phyloP scores from a whole-genome alignment of 2,329 filamentous ascomycete genomes.

The Aspergillus caelatus region DNA sequence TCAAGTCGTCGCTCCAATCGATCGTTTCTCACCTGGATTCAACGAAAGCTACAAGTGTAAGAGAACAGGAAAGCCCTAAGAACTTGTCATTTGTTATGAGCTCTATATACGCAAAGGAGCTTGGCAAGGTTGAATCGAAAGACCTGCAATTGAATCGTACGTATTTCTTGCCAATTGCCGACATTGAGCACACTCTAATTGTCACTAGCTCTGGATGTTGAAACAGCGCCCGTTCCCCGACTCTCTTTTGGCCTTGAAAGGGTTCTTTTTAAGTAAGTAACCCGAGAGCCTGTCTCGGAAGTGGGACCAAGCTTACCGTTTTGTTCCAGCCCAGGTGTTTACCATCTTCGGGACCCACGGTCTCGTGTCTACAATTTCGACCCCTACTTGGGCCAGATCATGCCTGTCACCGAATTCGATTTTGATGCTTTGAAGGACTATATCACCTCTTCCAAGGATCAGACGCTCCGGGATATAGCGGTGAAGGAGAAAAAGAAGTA shows the following conservation, averaged over 20 bases:
- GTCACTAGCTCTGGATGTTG: constrained; percentile 39
- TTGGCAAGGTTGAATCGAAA: constrained; percentile 1
- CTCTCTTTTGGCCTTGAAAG: constrained; percentile 78
- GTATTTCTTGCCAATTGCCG: constrained; percentile 1
- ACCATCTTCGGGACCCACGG: constrained; percentile 84
- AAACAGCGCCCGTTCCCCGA: constrained; percentile 60
- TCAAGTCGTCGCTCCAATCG: constrained; percentile 10
- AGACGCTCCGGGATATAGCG: constrained; percentile 69
- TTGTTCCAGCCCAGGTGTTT: constrained; percentile 70
- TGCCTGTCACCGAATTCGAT: constrained; percentile 91
- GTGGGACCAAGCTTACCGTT: constrained; percentile 10
- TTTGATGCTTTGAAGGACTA: constrained; percentile 84
- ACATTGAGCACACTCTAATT: constrained; percentile 8
- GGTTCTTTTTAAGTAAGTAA: constrained; percentile 80
- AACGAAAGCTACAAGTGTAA: constrained; percentile 5
- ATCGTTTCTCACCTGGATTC: constrained; percentile 2
- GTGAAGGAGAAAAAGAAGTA: constrained; percentile 72
- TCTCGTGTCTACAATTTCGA: constrained; percentile 96
- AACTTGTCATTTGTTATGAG: constrained; percentile 17
- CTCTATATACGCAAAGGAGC: constrained; percentile 15
- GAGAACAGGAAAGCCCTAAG: constrained; percentile 5
- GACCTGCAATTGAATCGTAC: constrained; percentile 17
- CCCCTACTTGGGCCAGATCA: constrained; percentile 87
- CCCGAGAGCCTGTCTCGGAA: background rate
- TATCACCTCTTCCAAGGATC: constrained; percentile 87